Conservation (phyloP, 768 basidiomycete species). For the Gymnopilus junonius region DNA sequence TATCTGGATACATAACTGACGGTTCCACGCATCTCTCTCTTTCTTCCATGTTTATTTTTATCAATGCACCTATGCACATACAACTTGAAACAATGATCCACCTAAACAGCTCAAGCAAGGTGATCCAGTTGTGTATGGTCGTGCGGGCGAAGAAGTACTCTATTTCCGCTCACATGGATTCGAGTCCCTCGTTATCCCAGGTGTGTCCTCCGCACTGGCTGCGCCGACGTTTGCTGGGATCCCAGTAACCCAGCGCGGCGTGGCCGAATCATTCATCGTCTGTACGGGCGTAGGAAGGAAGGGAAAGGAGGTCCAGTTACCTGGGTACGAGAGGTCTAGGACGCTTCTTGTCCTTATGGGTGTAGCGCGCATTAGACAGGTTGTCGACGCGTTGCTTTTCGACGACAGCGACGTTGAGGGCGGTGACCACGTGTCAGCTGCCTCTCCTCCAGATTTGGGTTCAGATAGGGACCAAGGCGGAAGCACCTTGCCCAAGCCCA, state of each 20-base stretch:
- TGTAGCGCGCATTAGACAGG: constrained; percentile 79
- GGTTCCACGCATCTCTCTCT: constrained; percentile 4
- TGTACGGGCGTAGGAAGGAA: constrained; percentile 93
- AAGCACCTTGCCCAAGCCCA: not conserved
- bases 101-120: constrained; percentile 87
- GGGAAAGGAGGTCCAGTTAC: constrained; percentile 83
- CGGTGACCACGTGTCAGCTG: not conserved
- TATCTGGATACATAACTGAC: constrained; percentile 8
- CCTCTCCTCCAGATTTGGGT: not conserved
- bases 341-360: constrained; percentile 94
- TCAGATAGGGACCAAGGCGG: not conserved
- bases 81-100: not conserved
- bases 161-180: constrained; percentile 89
- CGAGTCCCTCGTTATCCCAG: constrained; percentile 85
- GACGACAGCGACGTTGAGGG: not conserved
- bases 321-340: constrained; percentile 81
- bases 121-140: constrained; percentile 93
- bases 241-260: constrained; percentile 94
- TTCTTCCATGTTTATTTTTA: not conserved
- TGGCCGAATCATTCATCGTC: constrained; percentile 85
- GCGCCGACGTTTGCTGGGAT: constrained; percentile 90
- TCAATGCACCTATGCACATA: not conserved
- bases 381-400: constrained; percentile 63
- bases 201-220: constrained; percentile 87
- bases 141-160: constrained; percentile 92